A percentile compares a stretch with the other conserved stretches of the same genome.
Evolutionary conservation across 2,329 filamentous ascomycete species (phyloP).

Genomic region (Botrytis hyacinthi): DNA sequence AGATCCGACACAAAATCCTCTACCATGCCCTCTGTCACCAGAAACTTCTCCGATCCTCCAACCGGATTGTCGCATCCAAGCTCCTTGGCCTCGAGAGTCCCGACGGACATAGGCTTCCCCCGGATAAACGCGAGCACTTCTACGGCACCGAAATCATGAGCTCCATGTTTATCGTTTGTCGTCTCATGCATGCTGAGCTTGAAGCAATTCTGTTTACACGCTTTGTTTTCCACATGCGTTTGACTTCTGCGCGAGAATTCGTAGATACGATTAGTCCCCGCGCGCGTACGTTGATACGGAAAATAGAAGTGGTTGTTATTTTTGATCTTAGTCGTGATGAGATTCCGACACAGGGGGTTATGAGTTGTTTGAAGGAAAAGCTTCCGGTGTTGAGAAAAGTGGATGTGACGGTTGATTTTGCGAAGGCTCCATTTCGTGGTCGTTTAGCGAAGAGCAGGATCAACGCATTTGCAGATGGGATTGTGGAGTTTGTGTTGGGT

Average conservation of each 20-base stretch:
- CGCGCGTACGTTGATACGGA: not conserved
- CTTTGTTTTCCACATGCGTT: not conserved
- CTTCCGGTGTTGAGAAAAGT: not conserved
- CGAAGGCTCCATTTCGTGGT: too few relatives aligned
- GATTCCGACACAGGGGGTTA: not conserved
- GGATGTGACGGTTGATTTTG: not conserved
- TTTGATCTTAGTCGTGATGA: not conserved
- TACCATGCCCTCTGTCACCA: conserved; percentile 21
- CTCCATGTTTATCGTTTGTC: not conserved
- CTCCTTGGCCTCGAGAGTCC: not conserved
- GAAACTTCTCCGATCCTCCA: not conserved
- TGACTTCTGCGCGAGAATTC: not conserved
- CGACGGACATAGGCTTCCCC: not conserved
- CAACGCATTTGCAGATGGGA: not conserved
- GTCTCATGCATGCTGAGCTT: not conserved
- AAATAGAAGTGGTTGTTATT: not conserved
- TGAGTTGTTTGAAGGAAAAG: not conserved
- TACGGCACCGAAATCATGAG: not conserved
- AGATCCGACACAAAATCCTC: conserved; percentile 31
- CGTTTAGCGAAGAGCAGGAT: not conserved
- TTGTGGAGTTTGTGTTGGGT: not conserved
- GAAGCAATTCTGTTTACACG: not conserved
- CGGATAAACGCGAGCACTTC: not conserved
- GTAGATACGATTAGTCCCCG: not conserved
- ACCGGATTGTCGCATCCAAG: not conserved